Base-by-base conservation (phyloP, 2,329 filamentous ascomycete genomes). In the Cladosporium velox region DNA sequence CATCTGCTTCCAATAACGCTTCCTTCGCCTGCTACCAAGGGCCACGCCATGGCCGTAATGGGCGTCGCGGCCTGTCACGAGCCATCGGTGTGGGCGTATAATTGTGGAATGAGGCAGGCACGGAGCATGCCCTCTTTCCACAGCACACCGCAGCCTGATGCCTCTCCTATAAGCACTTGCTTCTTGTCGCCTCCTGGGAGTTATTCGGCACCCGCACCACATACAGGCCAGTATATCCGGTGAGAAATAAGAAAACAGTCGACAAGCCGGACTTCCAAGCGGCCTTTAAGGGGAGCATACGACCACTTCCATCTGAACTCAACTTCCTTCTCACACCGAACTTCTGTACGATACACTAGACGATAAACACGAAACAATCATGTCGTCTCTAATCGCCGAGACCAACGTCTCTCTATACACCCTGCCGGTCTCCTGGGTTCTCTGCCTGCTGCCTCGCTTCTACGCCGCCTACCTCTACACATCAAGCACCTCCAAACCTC, bases 401-500 rank as follows among this genome's bases (percentile, higher is more conserved):
- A 60, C 63, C 66, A 74, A 73, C 66, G 65, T 75, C 67, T 72
- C 72, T 32, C 68, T 74, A 55, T 76, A 75, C 66, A 68, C 70
- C 18, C 67, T 76, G 35, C 74, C 74, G 24, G 66, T 69, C 30
- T 70, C 69, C 59, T 79, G 77, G 77, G 59, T 77, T 49, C 59
- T 78, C 26, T 70, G 74, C 58, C 67, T 80, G 52, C 60, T 68
- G 5, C 79, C 79, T 7, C 78, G 77, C 65, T 66, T 74, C 67
- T 78, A 76, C 65, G 73, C 76, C 21, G 67, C 68, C 15, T 66
- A 60, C 3, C 63, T 67, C 60, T 71, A 70, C 47, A 70, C 68
- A 28, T 55, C 57, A 21, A 59, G 65, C 15, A 67, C 64, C 26
- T 34, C 70, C 61, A 66, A 68, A 21, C 64, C 68, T 38, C 30